Percentiles rank a stretch among this genome's conserved stretches.
phyloP scores from a whole-genome alignment of 352 stramenopile species.

The Albugo laibachii region DNA sequence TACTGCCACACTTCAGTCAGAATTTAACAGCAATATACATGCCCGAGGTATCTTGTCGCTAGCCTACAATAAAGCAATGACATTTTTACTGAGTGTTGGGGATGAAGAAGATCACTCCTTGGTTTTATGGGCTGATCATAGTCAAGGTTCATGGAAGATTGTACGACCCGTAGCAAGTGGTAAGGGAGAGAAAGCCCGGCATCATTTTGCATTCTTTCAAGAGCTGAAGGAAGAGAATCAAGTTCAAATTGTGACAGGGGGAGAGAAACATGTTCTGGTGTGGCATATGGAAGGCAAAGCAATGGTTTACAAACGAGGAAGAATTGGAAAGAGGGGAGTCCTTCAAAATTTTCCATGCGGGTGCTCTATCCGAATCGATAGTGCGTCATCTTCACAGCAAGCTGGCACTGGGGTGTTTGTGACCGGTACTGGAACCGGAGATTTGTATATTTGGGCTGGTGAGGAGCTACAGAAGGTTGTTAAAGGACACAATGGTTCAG shows the following conservation, averaged over 20 bases:
- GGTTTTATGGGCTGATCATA: conserved; percentile 32
- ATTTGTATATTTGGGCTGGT: conserved; percentile 9
- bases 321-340: conserved; percentile 5
- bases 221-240: conserved; percentile 20
- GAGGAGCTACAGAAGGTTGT: conserved; percentile 7
- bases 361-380: conserved; percentile 3
- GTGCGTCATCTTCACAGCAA: background rate
- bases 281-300: conserved; percentile 9
- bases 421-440: conserved; percentile 5
- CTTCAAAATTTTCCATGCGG: conserved; percentile 5
- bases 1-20: conserved; percentile 34
- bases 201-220: conserved; percentile 5
- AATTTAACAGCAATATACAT: conserved; percentile 39
- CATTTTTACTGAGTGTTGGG: conserved; percentile 10
- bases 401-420: background rate
- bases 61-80: conserved; percentile 25
- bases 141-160: conserved; percentile 37
- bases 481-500: conserved; percentile 48
- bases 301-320: conserved; percentile 4
- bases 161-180: conserved; percentile 1
- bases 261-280: conserved; percentile 10
- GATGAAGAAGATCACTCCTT: conserved; percentile 18
- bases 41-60: conserved; percentile 45
- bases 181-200: conserved; percentile 9
- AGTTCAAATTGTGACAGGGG: conserved; percentile 16